Evolutionary conservation across 495 filamentous ascomycete genomes (phyloP).

Genomic region (Annulohypoxylon bovei): DNA sequence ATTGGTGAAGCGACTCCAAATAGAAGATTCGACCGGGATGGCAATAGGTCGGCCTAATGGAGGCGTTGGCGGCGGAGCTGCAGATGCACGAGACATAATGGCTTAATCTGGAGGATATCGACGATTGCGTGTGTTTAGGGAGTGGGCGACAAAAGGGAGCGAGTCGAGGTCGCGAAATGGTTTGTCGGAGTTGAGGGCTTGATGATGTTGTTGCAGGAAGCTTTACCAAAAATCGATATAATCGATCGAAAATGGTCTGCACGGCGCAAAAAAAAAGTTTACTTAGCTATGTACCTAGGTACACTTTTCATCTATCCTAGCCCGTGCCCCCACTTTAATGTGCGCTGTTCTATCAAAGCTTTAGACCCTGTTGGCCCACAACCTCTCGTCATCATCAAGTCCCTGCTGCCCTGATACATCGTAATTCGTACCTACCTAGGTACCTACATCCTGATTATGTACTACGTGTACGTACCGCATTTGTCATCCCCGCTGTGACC

Average conservation of each 20-base stretch:
- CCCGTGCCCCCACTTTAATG: conserved; percentile 38
- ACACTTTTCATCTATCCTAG: conserved; percentile 13
- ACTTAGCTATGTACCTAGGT: conserved; percentile 10
- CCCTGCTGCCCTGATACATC: background rate
- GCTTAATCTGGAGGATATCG: conserved; percentile 2
- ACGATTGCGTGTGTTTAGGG: conserved; percentile 2
- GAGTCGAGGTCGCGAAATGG: conserved; percentile 3
- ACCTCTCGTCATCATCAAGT: conserved; percentile 34
- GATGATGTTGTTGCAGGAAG: conserved; percentile 9
- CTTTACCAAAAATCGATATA: conserved; percentile 4
- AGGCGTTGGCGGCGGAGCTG: conserved; percentile 53
- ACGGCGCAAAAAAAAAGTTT: conserved; percentile 33
- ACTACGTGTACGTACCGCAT: conserved; percentile 32
- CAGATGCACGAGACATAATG: conserved; percentile 56
- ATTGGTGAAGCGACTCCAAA: conserved; percentile 88
- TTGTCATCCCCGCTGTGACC: conserved; percentile 15
- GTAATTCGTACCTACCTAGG: background rate
- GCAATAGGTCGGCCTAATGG: conserved; percentile 49
- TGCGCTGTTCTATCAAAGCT: conserved; percentile 36
- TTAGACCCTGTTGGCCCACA: conserved; percentile 37
- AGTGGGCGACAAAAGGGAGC: background rate
- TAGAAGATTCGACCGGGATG: conserved; percentile 65
- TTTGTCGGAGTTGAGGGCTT: background rate
- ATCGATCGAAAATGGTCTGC: conserved; percentile 20
- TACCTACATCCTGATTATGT: background rate